Percentiles rank a stretch among this genome's conserved stretches.
Evolutionary conservation across 192 early-diverging fungal species (phyloP).

Genomic region (Umbelopsis sp.): DNA sequence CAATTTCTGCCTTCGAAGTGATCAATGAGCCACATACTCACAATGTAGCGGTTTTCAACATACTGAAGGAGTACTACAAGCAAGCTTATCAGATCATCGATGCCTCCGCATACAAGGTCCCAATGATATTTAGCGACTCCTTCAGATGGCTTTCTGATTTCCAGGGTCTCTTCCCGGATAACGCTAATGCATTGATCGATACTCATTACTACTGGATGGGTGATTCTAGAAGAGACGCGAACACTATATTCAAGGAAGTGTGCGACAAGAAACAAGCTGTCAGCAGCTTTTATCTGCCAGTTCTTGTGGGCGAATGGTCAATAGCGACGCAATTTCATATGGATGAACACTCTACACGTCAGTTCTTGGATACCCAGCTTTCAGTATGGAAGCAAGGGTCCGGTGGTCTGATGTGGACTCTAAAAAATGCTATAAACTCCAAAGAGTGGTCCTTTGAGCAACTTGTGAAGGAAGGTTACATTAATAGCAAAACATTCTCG

Average conservation of each 20-base stretch:
- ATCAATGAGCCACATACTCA: conserved; percentile 44
- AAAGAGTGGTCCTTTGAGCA: conserved; percentile 31
- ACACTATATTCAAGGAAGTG: conserved; percentile 13
- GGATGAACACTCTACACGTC: background rate
- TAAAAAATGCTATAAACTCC: conserved; percentile 32
- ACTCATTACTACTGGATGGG: conserved; percentile 30
- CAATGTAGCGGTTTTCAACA: conserved; percentile 20
- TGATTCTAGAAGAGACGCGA: background rate
- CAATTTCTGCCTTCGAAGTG: conserved; percentile 27
- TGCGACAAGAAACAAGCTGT: background rate
- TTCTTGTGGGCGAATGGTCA: conserved; percentile 36
- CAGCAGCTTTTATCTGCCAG: conserved; percentile 28
- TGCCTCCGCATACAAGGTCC: conserved; percentile 28
- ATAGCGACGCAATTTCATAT: conserved; percentile 11
- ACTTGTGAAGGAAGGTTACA: conserved; percentile 21
- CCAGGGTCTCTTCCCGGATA: conserved; percentile 33
- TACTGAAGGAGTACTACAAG: conserved; percentile 43
- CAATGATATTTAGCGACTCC: conserved; percentile 47
- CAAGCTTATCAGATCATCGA: conserved; percentile 41
- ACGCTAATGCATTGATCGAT: conserved; percentile 38
- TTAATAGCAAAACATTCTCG: conserved; percentile 30
- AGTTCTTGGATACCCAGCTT: conserved; percentile 35
- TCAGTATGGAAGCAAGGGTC: conserved; percentile 18
- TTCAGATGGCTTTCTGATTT: conserved; percentile 38
- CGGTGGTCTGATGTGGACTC: conserved; percentile 30